Conservation (phyloP, 257 asterid genomes). For the Fraxinus americana region DNA sequence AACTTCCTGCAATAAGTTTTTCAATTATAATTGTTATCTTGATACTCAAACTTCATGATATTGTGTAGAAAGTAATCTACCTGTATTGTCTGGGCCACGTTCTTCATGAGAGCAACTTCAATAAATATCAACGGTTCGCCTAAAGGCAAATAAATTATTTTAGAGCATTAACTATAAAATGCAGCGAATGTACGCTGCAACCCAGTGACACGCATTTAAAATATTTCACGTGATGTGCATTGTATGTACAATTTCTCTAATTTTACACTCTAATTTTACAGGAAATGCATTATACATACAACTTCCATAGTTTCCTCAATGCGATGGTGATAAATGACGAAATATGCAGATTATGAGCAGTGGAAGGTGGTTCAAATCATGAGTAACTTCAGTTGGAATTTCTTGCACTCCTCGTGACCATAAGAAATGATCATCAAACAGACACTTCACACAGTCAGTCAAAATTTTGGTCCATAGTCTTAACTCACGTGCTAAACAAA, state of each 20-base stretch:
- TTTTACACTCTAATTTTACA: neutral
- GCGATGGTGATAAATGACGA: neutral
- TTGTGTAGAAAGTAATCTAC: conserved; percentile 37
- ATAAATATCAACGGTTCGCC: conserved; percentile 97
- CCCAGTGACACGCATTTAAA: neutral
- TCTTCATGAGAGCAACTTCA: conserved; percentile 93
- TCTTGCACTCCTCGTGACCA: neutral
- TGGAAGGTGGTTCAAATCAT: neutral
- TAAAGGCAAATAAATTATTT: conserved; percentile 37
- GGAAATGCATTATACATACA: neutral
- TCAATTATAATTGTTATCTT: conserved; percentile 22
- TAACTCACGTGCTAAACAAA: neutral
- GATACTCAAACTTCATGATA: conserved; percentile 7
- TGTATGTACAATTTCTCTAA: neutral
- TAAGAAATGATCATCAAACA: neutral
- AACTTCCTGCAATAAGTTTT: conserved; percentile 68
- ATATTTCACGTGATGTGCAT: neutral
- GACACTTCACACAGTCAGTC: neutral
- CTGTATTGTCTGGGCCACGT: conserved; percentile 83
- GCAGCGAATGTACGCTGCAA: neutral
- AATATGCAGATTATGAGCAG: neutral
- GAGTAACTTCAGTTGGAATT: neutral
- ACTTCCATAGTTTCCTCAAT: neutral
- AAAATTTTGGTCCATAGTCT: neutral
- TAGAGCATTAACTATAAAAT: conserved; percentile 17